Conservation (phyloP, 2,329 filamentous ascomycete genomes). For the Didymella pinodella region DNA sequence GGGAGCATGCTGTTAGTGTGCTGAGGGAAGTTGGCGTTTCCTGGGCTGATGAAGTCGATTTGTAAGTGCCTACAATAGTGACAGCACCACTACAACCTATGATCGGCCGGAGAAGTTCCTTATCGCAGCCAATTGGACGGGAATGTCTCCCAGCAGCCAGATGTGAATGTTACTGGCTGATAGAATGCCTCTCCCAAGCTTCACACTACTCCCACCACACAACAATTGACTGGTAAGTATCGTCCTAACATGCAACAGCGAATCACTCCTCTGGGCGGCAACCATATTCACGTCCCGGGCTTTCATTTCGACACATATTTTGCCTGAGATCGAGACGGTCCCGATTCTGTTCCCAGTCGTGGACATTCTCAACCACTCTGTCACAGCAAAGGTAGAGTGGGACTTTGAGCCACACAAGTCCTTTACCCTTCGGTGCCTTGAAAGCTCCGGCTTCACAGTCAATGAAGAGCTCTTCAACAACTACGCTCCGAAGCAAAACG, state of each 20-base stretch:
- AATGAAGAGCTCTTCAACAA: constrained; percentile 61
- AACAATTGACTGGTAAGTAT: background rate
- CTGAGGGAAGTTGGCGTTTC: constrained; percentile 28
- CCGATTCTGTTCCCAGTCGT: constrained; percentile 60
- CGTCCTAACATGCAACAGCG: constrained; percentile 48
- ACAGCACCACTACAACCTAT: background rate
- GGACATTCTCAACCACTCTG: constrained; percentile 59
- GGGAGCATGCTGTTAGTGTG: constrained; percentile 32
- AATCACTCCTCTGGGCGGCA: constrained; percentile 60
- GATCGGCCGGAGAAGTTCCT: background rate
- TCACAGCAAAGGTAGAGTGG: constrained; percentile 59
- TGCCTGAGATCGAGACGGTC: constrained; percentile 39
- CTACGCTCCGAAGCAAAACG: constrained; percentile 62
- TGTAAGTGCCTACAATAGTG: constrained; percentile 33
- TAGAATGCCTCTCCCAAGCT: background rate
- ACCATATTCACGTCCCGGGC: constrained; percentile 61
- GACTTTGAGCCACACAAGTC: constrained; percentile 39
- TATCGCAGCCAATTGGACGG: background rate
- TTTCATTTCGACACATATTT: constrained; percentile 55
- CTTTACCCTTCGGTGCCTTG: constrained; percentile 52
- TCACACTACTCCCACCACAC: background rate
- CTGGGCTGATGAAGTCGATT: constrained; percentile 28
- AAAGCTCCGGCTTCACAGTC: constrained; percentile 43
- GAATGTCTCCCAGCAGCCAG: background rate
- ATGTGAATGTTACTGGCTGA: background rate